Percentiles rank a stretch among this genome's conserved stretches.
Conservation (phyloP, 2,329 filamentous ascomycete genomes). For the Calonectria leucothoes region DNA sequence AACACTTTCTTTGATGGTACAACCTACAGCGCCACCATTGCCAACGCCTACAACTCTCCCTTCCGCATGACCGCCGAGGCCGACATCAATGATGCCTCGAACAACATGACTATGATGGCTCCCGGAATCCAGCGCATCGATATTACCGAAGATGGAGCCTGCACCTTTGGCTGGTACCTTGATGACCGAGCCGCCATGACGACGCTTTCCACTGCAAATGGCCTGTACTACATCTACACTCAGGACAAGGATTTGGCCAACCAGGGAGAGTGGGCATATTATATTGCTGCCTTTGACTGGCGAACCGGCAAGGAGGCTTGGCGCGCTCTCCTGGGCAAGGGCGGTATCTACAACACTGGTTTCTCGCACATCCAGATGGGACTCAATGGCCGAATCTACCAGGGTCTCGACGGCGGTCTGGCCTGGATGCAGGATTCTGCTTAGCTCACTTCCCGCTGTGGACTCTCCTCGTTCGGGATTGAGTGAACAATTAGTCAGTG, state of each 20-base stretch:
- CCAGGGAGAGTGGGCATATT: background rate
- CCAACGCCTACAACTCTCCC: background rate
- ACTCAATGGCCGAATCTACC: background rate
- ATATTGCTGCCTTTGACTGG: background rate
- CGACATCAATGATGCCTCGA: background rate
- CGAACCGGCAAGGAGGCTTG: background rate
- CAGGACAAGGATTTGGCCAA: background rate
- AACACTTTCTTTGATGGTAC: background rate
- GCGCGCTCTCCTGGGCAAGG: background rate
- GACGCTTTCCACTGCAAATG: background rate
- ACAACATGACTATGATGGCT: background rate
- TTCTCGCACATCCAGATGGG: background rate
- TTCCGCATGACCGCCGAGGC: background rate
- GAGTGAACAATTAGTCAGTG: no score
- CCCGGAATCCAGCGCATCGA: background rate
- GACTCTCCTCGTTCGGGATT: background rate
- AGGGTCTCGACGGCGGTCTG: background rate
- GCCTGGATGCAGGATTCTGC: background rate
- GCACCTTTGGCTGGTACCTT: background rate
- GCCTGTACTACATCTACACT: background rate
- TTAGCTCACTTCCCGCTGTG: background rate
- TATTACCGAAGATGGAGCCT: background rate
- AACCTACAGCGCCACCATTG: background rate
- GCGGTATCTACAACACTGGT: background rate
- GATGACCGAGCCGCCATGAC: background rate